phyloP scores from a whole-genome alignment of 2,329 filamentous ascomycete genomes.

The Stenocarpella maydis region DNA sequence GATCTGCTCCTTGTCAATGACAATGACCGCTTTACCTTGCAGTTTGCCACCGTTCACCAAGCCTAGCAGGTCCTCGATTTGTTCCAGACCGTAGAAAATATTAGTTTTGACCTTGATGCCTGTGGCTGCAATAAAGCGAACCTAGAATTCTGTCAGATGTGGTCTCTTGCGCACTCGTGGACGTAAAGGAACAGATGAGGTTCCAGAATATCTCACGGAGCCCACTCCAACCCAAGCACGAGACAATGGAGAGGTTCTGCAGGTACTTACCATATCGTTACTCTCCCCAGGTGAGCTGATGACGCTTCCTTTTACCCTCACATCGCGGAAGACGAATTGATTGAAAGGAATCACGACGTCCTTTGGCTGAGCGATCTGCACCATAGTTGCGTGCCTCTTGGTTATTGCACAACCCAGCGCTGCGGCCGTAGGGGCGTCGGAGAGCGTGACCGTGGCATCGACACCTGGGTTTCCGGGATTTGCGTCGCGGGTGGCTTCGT shows the following conservation, averaged over 20 bases:
- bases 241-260: background rate
- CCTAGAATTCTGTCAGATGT: background rate
- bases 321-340: slow-evolving; percentile 63
- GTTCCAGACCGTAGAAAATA: slow-evolving; percentile 59
- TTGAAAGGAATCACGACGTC: slow-evolving; percentile 49
- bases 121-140: slow-evolving; percentile 54
- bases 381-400: slow-evolving; percentile 64
- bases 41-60: slow-evolving; percentile 61
- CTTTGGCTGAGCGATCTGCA: slow-evolving; percentile 64
- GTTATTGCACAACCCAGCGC: slow-evolving; percentile 63
- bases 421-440: slow-evolving; percentile 59
- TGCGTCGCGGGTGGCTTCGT: slow-evolving; percentile 49
- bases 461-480: slow-evolving; percentile 52
- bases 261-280: slow-evolving; percentile 49
- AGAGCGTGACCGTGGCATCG: slow-evolving; percentile 61
- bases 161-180: too few relatives aligned
- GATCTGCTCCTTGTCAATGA: slow-evolving; percentile 56
- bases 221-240: background rate
- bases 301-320: slow-evolving; percentile 57
- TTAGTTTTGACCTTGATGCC: slow-evolving; percentile 59
- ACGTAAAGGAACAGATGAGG: background rate
- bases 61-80: slow-evolving; percentile 58
- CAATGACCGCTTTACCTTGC: slow-evolving; percentile 61
- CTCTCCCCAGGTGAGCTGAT: slow-evolving; percentile 53
- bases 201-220: background rate